Percentiles rank a stretch among this genome's conserved stretches.
Evolutionary conservation across 768 basidiomycete genomes (phyloP).

Genomic region (Leucocoprinus birnbaumii): DNA sequence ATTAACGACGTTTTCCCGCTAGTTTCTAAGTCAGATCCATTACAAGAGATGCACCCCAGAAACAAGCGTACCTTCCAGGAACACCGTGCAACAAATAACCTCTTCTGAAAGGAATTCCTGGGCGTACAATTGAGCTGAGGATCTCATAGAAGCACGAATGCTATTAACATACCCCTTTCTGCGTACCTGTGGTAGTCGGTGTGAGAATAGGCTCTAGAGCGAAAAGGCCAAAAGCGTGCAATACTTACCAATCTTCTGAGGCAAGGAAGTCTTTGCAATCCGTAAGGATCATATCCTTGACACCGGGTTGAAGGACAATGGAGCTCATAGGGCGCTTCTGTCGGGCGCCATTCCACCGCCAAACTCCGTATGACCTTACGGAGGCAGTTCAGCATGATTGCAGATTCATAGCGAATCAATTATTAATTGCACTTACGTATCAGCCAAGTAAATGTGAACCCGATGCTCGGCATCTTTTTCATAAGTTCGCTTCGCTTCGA

Average conservation of each 20-base stretch:
- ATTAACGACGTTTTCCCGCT: conserved; percentile 88
- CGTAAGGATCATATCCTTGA: conserved; percentile 86
- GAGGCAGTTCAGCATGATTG: conserved; percentile 13
- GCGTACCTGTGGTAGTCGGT: conserved; percentile 63
- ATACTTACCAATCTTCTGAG: conserved; percentile 79
- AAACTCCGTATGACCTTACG: conserved; percentile 64
- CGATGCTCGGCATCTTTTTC: conserved; percentile 91
- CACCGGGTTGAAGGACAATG: conserved; percentile 87
- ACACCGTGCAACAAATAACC: conserved; percentile 86
- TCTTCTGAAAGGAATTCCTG: conserved; percentile 85
- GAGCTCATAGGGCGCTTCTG: conserved; percentile 91
- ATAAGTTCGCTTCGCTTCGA: conserved; percentile 86
- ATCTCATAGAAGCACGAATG: conserved; percentile 15
- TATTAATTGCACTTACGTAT: conserved; percentile 58
- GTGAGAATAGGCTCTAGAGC: conserved; percentile 13
- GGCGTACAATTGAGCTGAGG: conserved; percentile 12
- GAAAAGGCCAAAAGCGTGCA: neutral
- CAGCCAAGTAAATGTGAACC: conserved; percentile 86
- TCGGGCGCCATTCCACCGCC: conserved; percentile 87
- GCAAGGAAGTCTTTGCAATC: conserved; percentile 85
- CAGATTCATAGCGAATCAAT: conserved; percentile 5
- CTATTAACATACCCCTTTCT: conserved; percentile 64
- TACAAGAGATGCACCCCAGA: conserved; percentile 10
- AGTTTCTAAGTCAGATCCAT: conserved; percentile 12
- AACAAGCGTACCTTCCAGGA: conserved; percentile 65